phyloP scores from a whole-genome alignment of 257 asterid genomes.

The Agastache rugosa region DNA sequence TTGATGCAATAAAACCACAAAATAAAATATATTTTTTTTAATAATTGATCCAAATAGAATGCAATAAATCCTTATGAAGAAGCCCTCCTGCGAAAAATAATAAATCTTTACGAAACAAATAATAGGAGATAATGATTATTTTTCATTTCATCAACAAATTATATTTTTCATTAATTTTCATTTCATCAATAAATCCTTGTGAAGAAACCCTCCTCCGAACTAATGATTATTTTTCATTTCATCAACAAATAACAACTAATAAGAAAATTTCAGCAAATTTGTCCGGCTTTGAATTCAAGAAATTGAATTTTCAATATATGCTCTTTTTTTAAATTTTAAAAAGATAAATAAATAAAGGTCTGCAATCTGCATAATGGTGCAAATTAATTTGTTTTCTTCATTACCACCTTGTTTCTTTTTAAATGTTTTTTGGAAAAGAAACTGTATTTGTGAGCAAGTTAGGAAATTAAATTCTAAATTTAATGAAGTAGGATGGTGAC shows the following conservation, averaged over 20 bases:
- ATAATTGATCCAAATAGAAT: too few species aligned
- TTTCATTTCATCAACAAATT: background rate
- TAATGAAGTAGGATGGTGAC: slow-evolving; percentile 3
- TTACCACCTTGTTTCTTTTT: background rate
- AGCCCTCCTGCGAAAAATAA: too few species aligned
- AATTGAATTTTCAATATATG: too few species aligned
- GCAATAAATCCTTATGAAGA: too few species aligned
- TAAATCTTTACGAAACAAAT: too few species aligned
- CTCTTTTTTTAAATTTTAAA: too few species aligned
- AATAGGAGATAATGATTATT: background rate
- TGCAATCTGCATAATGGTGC: background rate
- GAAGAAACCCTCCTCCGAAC: background rate
- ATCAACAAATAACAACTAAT: too few species aligned
- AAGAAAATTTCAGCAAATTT: too few species aligned
- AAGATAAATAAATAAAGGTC: too few species aligned
- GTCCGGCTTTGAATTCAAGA: background rate
- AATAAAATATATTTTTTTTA: too few species aligned
- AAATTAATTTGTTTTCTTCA: background rate
- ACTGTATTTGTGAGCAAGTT: background rate
- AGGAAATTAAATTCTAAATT: background rate
- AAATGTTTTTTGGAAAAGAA: background rate
- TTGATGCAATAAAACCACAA: too few species aligned
- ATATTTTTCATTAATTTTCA: background rate
- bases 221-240: background rate
- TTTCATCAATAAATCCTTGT: too few species aligned